Evolutionary conservation across 495 filamentous ascomycete species (phyloP).

Genomic region (Tuber umbilicatum): DNA sequence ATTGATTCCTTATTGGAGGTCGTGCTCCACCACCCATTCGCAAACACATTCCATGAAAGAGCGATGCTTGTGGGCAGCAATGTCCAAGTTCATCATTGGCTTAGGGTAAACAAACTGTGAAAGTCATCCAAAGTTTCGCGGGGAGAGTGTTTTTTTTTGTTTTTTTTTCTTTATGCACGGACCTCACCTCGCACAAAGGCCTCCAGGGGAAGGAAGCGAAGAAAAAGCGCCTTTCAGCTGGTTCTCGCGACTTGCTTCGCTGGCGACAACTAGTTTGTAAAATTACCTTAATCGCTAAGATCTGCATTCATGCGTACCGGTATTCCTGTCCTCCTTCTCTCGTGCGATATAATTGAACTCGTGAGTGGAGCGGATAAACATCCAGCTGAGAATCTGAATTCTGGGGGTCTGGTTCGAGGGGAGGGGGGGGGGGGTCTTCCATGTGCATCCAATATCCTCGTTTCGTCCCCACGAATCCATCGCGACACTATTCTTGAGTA

Average conservation of each 20-base stretch:
- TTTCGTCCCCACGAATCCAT: not conserved
- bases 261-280: conserved; percentile 1
- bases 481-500: no score
- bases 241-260: not conserved
- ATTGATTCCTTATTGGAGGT: not conserved
- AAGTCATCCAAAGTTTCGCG: not conserved
- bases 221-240: conserved; percentile 27
- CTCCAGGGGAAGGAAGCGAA: not conserved
- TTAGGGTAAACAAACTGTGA: not conserved
- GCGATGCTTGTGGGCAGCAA: not conserved
- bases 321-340: conserved; percentile 14
- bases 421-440: conserved; percentile 13
- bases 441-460: not conserved
- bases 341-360: conserved; percentile 16
- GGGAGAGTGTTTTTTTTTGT: not conserved
- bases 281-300: conserved; percentile 25
- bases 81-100: not conserved
- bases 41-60: not conserved
- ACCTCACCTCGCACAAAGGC: not conserved
- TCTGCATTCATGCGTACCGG: conserved; percentile 8
- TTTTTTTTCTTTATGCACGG: conserved; percentile 13
- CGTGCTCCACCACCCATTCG: not conserved
- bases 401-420: conserved; percentile 24
- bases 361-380: conserved; percentile 23
- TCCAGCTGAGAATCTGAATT: conserved; percentile 32